Percentiles rank a stretch among this genome's conserved stretches.
These are phyloP conservation scores for Friedmanniomyces endolithicus DNA, from an alignment of 495 filamentous ascomycete species.

Conservation along the genomic window DNA sequence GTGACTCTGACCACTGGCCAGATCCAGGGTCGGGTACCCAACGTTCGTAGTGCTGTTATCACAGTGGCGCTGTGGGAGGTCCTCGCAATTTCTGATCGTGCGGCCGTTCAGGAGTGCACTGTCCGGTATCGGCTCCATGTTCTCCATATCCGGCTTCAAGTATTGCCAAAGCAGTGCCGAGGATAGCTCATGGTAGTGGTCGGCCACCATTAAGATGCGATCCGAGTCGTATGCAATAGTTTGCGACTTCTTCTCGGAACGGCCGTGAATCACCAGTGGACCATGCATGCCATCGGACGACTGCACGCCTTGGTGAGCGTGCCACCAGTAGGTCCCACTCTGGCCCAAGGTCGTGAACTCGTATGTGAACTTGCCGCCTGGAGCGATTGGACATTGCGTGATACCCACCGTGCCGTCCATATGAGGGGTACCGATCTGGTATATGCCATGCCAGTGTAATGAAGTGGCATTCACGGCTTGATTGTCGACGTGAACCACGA, in stretches of 20 bases:
- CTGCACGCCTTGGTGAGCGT: constrained; percentile 26
- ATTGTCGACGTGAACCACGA: constrained; percentile 19
- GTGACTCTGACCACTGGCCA: constrained; percentile 22
- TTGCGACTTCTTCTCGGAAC: constrained; percentile 32
- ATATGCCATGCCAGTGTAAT: constrained; percentile 24
- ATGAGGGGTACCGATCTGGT: constrained; percentile 19
- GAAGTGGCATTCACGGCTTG: constrained; percentile 16
- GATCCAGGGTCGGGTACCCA: constrained; percentile 13
- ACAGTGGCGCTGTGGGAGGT: constrained; percentile 36
- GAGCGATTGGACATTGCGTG: constrained; percentile 26
- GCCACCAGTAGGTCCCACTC: constrained; percentile 31
- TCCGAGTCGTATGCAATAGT: constrained; percentile 38
- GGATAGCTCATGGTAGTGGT: constrained; percentile 47
- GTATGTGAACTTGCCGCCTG: constrained; percentile 27
- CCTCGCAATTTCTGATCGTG: constrained; percentile 37
- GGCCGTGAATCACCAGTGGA: constrained; percentile 42
- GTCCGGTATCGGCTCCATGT: constrained; percentile 27
- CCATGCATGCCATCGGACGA: constrained; percentile 43
- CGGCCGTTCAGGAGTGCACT: constrained; percentile 47
- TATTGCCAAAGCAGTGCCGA: constrained; percentile 36
- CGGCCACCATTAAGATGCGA: constrained; percentile 43
- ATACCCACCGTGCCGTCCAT: constrained; percentile 25
- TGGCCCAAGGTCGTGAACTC: constrained; percentile 26
- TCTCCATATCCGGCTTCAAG: constrained; percentile 41
- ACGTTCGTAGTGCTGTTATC: constrained; percentile 17